phyloP scores from a whole-genome alignment of 345 rosid genomes.

The Salix suchowensis region DNA sequence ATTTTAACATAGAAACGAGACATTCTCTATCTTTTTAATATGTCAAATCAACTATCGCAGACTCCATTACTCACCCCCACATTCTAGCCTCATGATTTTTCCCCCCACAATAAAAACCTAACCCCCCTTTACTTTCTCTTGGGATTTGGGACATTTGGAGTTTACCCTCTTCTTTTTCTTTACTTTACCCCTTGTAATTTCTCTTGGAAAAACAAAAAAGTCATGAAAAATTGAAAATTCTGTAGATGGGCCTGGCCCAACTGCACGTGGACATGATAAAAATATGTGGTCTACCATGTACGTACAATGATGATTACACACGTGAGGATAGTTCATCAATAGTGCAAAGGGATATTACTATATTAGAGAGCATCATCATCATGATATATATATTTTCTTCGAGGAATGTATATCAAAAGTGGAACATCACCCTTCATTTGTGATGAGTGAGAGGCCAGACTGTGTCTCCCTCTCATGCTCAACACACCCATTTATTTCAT shows the following conservation, averaged over 20 bases:
- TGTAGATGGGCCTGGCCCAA: conserved; percentile 25
- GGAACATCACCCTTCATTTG: conserved; percentile 28
- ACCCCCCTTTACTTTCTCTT: background rate
- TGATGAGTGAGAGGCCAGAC: conserved; percentile 21
- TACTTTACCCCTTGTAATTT: background rate
- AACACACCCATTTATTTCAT: background rate
- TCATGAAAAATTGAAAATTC: background rate
- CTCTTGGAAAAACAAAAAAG: background rate
- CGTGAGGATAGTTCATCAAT: conserved; percentile 45
- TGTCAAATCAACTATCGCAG: background rate
- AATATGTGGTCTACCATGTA: conserved; percentile 53
- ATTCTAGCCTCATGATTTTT: background rate
- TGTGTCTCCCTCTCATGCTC: conserved; percentile 23
- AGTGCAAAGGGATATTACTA: background rate
- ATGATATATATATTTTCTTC: background rate
- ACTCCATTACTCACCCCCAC: background rate
- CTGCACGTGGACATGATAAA: conserved; percentile 30
- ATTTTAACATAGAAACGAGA: background rate
- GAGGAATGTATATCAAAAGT: conserved; percentile 38
- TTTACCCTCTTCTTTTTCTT: background rate
- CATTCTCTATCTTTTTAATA: too few relatives aligned
- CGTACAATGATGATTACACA: conserved; percentile 48
- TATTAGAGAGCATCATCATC: background rate
- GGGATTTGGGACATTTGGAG: background rate
- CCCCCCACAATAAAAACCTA: background rate